phyloP scores from a whole-genome alignment of 495 filamentous ascomycete species.

The Penicillium bialowiezense region DNA sequence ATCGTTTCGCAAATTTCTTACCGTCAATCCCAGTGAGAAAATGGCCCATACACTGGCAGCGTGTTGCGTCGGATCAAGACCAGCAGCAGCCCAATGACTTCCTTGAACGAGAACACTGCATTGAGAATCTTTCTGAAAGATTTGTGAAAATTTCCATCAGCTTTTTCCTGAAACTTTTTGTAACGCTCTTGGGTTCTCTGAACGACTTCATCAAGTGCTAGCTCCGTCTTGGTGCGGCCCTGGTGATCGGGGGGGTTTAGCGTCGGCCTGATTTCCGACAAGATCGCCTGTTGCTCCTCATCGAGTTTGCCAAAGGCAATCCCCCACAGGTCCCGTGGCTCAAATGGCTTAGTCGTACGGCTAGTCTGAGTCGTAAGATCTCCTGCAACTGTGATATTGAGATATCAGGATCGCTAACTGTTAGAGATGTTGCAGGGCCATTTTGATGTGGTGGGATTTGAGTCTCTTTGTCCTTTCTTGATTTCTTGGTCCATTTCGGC shows the following conservation, averaged over 20 bases:
- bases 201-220: background rate
- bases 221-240: background rate
- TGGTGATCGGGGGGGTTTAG: background rate
- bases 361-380: too few species aligned
- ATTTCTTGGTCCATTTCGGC: too few species aligned
- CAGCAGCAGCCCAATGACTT: conserved; percentile 9
- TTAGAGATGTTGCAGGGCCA: too few species aligned
- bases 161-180: conserved; percentile 4
- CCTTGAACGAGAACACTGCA: conserved; percentile 11
- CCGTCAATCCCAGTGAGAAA: conserved; percentile 7
- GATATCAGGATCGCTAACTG: too few species aligned
- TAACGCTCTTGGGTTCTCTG: background rate
- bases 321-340: conserved; percentile 1
- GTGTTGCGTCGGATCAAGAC: conserved; percentile 11
- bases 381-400: too few species aligned
- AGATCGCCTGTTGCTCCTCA: conserved; percentile 1
- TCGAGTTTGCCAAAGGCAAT: conserved; percentile 2
- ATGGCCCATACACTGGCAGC: conserved; percentile 18
- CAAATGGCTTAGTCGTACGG: too few species aligned
- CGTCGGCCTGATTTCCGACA: background rate
- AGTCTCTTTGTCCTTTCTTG: too few species aligned
- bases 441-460: too few species aligned
- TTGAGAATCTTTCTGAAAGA: conserved; percentile 11
- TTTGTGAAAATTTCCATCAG: conserved; percentile 3
- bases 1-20: conserved; percentile 1